Conservation (phyloP, 1,284 basidiomycete species). For the Cutaneotrichosporon sp. region DNA sequence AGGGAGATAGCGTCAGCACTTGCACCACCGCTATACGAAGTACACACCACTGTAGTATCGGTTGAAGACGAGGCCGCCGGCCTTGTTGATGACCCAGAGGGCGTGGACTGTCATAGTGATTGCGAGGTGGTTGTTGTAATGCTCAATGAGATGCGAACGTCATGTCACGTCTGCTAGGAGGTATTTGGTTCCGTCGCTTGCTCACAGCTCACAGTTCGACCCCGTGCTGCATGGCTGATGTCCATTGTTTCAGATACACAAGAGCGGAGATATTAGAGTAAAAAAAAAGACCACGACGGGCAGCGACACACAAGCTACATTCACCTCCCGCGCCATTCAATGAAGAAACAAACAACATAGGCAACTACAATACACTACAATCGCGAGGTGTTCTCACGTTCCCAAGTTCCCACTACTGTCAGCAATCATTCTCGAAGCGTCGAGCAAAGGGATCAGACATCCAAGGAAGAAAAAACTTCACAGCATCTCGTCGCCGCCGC, state of each 20-base stretch:
- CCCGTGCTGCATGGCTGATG: too few species aligned
- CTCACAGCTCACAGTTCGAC: neutral
- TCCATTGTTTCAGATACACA: too few species aligned
- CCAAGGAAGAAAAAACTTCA: conserved; percentile 55
- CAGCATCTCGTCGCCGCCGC: conserved; percentile 44
- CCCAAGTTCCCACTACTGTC: neutral
- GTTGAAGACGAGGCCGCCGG: conserved; percentile 93
- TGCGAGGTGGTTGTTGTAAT: neutral
- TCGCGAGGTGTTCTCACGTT: neutral
- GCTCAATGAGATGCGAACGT: neutral
- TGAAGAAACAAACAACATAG: neutral
- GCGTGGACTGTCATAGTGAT: conserved; percentile 51
- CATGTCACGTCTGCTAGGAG: conserved; percentile 1
- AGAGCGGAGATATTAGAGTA: too few species aligned
- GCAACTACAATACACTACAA: conserved; percentile 3
- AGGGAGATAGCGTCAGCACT: conserved; percentile 14
- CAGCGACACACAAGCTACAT: too few species aligned
- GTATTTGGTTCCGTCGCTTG: conserved; percentile 2
- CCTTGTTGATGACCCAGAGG: conserved; percentile 90
- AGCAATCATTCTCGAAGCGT: conserved; percentile 6
- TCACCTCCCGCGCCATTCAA: too few species aligned
- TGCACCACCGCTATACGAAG: too few species aligned
- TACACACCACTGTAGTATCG: conserved; percentile 77
- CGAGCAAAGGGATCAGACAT: conserved; percentile 48
- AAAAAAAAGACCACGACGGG: too few species aligned